These are phyloP conservation scores for Friedmanniomyces simplex DNA, from an alignment of 495 filamentous ascomycete genomes.

Conservation along the genomic window DNA sequence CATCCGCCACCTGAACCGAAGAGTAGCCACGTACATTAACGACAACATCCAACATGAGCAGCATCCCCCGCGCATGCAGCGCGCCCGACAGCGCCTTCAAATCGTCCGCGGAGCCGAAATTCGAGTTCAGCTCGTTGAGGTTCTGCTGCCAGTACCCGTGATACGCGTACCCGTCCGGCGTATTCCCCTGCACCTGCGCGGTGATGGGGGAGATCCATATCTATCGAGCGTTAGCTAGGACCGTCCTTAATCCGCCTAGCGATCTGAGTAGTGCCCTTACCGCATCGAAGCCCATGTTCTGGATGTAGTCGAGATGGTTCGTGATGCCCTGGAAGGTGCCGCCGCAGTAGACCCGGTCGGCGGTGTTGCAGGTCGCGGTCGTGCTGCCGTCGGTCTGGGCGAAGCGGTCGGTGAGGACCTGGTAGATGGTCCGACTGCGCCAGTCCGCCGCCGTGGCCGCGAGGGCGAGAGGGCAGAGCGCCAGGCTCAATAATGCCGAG, in stretches of 20 bases:
- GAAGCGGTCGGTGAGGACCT: slow-evolving; percentile 67
- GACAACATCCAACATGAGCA: slow-evolving; percentile 26
- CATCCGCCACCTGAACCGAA: neutral
- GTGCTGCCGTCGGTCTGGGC: slow-evolving; percentile 57
- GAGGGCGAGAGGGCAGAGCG: slow-evolving; percentile 8
- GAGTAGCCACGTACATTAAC: slow-evolving; percentile 4
- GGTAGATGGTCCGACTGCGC: slow-evolving; percentile 53
- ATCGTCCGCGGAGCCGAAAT: slow-evolving; percentile 22
- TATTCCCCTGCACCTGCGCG: slow-evolving; percentile 44
- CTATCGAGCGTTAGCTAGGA: too few species aligned
- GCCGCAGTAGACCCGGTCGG: slow-evolving; percentile 53
- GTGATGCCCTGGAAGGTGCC: slow-evolving; percentile 66
- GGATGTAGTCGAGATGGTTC: slow-evolving; percentile 59
- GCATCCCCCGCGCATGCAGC: slow-evolving; percentile 40
- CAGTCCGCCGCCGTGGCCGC: slow-evolving; percentile 25
- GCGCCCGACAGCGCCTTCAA: slow-evolving; percentile 12
- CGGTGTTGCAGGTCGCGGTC: slow-evolving; percentile 42
- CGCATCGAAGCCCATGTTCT: slow-evolving; percentile 70
- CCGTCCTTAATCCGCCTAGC: too few species aligned
- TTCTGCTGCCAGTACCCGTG: slow-evolving; percentile 25
- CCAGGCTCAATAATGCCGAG: slow-evolving; percentile 9
- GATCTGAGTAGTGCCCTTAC: too few species aligned
- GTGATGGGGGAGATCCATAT: slow-evolving; percentile 76
- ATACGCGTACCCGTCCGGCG: slow-evolving; percentile 11
- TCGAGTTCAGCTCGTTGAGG: slow-evolving; percentile 14